Evolutionary conservation across 169 alveolate species (phyloP).

Genomic region (Plasmodium blacklocki): DNA sequence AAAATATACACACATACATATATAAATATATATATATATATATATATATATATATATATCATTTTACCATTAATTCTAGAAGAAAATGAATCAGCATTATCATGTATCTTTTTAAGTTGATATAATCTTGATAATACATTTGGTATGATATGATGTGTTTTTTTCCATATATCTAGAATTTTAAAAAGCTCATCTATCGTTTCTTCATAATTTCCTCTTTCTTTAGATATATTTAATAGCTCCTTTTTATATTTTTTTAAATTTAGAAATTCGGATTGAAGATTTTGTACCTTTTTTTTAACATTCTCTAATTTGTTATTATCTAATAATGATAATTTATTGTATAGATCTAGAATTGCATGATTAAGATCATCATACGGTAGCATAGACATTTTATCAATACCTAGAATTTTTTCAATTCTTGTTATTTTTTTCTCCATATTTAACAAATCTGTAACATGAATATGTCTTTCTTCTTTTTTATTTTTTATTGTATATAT

Average conservation of each 20-base stretch:
- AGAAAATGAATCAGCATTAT: slow-evolving; percentile 69
- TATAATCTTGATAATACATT: slow-evolving; percentile 56
- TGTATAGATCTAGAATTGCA: slow-evolving; percentile 79
- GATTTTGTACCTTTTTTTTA: slow-evolving; percentile 78
- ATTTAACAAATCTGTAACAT: slow-evolving; percentile 69
- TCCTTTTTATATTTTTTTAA: slow-evolving; percentile 69
- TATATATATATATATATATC: background rate
- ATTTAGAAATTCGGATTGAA: slow-evolving; percentile 69
- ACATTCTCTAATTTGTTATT: slow-evolving; percentile 79
- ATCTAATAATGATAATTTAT: slow-evolving; percentile 79
- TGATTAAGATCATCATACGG: slow-evolving; percentile 81
- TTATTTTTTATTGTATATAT: slow-evolving; percentile 38
- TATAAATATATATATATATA: background rate
- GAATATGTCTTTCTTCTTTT: slow-evolving; percentile 53
- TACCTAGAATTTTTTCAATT: slow-evolving; percentile 78
- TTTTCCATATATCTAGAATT: slow-evolving; percentile 69
- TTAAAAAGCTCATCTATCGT: slow-evolving; percentile 73
- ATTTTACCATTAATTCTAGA: slow-evolving; percentile 53
- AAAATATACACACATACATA: background rate
- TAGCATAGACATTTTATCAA: slow-evolving; percentile 78
- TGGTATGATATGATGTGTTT: slow-evolving; percentile 74
- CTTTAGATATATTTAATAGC: slow-evolving; percentile 56
- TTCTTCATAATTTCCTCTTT: slow-evolving; percentile 73
- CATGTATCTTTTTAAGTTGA: slow-evolving; percentile 59
- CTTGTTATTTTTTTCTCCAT: slow-evolving; percentile 78